Conservation (phyloP, 106 monocot genomes). For the Dendrobium catenatum region DNA sequence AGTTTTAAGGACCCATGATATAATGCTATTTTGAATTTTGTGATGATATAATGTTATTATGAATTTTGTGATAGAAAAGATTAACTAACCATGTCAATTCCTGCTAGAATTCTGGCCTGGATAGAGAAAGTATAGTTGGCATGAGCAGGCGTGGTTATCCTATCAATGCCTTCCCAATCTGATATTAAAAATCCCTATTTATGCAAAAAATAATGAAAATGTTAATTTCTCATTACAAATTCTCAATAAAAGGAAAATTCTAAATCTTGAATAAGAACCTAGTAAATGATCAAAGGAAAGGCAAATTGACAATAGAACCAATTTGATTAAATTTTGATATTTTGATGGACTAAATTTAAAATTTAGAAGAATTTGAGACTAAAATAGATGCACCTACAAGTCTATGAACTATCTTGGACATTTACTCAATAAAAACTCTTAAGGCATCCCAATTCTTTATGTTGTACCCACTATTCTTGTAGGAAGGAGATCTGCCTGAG, state of each 20-base stretch:
- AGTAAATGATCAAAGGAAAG: no score
- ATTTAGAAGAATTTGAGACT: no score
- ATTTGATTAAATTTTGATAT: no score
- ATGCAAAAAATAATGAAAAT: not conserved
- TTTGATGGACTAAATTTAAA: no score
- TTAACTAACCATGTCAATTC: conserved; percentile 51
- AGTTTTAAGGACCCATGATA: not conserved
- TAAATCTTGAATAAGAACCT: not conserved
- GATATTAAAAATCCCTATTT: conserved; percentile 51
- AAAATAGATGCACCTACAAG: no score
- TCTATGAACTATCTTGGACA: no score
- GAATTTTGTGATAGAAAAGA: not conserved
- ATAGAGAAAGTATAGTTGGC: conserved; percentile 48
- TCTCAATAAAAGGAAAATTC: not conserved
- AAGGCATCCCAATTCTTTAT: no score
- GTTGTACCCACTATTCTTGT: no score
- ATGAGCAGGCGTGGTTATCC: conserved; percentile 27
- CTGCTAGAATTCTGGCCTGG: conserved; percentile 33
- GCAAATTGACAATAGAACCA: no score
- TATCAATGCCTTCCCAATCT: conserved; percentile 51
- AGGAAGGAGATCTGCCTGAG: no score
- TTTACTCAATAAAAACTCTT: no score
- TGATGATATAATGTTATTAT: not conserved
- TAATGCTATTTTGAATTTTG: not conserved
- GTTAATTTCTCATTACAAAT: not conserved